These are phyloP conservation scores for Yamadazyma buinensis DNA, from an alignment of 1,139 yeast genomes.

Conservation along the genomic window DNA sequence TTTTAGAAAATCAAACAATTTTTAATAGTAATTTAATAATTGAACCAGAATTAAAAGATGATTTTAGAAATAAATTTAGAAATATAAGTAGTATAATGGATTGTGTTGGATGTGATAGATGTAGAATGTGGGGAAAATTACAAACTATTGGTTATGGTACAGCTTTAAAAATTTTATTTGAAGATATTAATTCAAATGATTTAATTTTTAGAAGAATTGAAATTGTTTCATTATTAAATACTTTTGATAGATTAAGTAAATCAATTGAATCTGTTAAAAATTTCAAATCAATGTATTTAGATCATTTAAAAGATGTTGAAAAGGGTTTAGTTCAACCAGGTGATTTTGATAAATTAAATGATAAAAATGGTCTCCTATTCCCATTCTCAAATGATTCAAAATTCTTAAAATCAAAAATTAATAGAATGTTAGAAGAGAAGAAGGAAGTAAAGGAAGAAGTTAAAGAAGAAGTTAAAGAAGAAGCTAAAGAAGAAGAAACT, in stretches of 20 bases:
- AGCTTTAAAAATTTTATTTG: constrained; percentile 85
- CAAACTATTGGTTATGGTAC: constrained; percentile 98
- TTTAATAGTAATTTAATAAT: constrained; percentile 42
- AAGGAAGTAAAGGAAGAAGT: constrained; percentile 5
- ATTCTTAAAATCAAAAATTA: constrained; percentile 10
- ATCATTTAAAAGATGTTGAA: constrained; percentile 40
- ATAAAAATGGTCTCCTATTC: constrained; percentile 34
- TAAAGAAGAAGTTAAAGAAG: background rate
- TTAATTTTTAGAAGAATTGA: constrained; percentile 73
- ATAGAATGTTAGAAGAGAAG: constrained; percentile 7
- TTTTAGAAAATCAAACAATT: constrained; percentile 29
- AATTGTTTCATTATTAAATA: constrained; percentile 83
- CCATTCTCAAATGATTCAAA: constrained; percentile 30
- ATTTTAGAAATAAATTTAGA: constrained; percentile 78
- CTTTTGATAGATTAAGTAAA: constrained; percentile 87
- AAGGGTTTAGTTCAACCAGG: constrained; percentile 41
- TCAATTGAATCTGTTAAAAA: constrained; percentile 71
- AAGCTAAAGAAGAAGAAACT: background rate
- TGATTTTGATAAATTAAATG: constrained; percentile 32
- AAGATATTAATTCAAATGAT: constrained; percentile 46
- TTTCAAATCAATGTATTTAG: constrained; percentile 56
- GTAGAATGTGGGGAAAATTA: constrained; percentile 96
- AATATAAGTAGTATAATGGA: constrained; percentile 94
- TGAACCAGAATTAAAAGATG: constrained; percentile 66
- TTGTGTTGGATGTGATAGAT: constrained; percentile 97